Evolutionary conservation across 148 eudicot species (phyloP).

Genomic region (Rhododendron ovatum): DNA sequence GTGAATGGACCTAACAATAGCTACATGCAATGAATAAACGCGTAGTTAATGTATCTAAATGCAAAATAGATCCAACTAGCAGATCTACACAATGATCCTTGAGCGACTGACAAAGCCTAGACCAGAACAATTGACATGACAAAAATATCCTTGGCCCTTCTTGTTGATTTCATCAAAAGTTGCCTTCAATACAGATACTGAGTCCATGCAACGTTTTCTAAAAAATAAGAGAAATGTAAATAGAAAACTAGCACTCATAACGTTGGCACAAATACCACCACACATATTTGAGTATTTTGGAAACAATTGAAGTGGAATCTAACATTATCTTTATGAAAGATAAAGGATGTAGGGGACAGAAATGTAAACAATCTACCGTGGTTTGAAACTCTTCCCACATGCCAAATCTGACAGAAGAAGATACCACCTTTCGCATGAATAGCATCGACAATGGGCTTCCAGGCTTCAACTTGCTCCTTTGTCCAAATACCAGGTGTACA

Average conservation of each 20-base stretch:
- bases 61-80: not conserved
- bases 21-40: not conserved
- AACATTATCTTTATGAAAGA: too few species aligned
- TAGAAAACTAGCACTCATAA: too few species aligned
- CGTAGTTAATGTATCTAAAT: not conserved
- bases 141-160: too few species aligned
- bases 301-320: too few species aligned
- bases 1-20: not conserved
- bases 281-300: too few species aligned
- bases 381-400: conserved; percentile 22
- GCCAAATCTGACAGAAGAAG: conserved; percentile 8
- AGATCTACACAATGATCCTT: not conserved
- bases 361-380: conserved; percentile 13
- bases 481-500: conserved; percentile 43
- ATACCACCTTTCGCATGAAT: conserved; percentile 41
- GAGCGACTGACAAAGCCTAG: too few species aligned
- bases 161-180: too few species aligned
- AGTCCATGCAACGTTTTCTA: too few species aligned
- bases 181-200: too few species aligned
- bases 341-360: not conserved
- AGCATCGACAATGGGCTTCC: conserved; percentile 49
- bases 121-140: too few species aligned
- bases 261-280: too few species aligned
- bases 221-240: too few species aligned
- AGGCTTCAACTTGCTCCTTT: conserved; percentile 26